A percentile compares a stretch with the other conserved stretches of the same genome.
Evolutionary conservation across 2,329 filamentous ascomycete genomes (phyloP).

Genomic region (Fusarium sp.): DNA sequence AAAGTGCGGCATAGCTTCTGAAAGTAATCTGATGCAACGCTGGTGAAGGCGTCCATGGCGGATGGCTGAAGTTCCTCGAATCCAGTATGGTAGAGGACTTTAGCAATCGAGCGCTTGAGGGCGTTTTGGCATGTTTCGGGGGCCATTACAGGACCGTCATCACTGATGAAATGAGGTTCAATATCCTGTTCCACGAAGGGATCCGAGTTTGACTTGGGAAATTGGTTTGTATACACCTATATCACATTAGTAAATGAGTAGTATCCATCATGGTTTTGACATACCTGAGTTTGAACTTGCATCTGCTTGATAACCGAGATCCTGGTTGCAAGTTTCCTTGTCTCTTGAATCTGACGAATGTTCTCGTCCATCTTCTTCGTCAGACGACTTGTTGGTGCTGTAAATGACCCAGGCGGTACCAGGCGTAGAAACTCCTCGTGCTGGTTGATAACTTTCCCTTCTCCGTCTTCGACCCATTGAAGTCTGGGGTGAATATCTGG

Average conservation of each 20-base stretch:
- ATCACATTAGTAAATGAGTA: constrained; percentile 12
- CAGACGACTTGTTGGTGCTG: constrained; percentile 75
- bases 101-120: constrained; percentile 88
- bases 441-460: constrained; percentile 88
- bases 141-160: constrained; percentile 88
- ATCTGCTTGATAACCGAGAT: constrained; percentile 99
- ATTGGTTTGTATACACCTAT: constrained; percentile 96
- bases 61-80: constrained; percentile 98
- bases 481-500: constrained; percentile 82
- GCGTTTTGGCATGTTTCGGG: constrained; percentile 82
- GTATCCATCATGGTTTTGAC: constrained; percentile 18
- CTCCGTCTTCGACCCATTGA: constrained; percentile 87
- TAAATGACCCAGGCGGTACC: constrained; percentile 78
- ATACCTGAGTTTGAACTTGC: constrained; percentile 95
- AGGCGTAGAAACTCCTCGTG: constrained; percentile 84
- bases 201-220: constrained; percentile 92
- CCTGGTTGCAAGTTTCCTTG: constrained; percentile 92
- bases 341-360: constrained; percentile 95
- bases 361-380: constrained; percentile 87
- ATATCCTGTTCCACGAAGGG: constrained; percentile 88
- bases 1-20: constrained; percentile 81
- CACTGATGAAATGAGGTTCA: constrained; percentile 86
- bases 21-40: constrained; percentile 90
- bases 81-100: constrained; percentile 94
- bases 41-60: constrained; percentile 87